These are phyloP conservation scores for Candida golubevii DNA, from an alignment of 805 yeast species.

Conservation along the genomic window DNA sequence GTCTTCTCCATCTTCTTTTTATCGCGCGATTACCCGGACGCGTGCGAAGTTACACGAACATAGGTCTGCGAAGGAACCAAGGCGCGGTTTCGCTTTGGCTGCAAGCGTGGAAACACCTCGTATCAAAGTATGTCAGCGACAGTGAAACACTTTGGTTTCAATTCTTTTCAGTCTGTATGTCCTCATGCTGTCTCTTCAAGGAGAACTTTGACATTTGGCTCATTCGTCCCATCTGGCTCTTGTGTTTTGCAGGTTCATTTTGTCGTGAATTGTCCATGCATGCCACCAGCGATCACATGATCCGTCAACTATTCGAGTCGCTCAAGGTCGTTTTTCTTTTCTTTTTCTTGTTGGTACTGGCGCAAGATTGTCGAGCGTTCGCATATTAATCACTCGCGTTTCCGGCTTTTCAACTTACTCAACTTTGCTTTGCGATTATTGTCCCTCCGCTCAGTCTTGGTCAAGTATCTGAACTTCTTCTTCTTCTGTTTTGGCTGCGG, in stretches of 20 bases:
- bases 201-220: too few species aligned
- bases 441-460: constrained; percentile 70
- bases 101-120: not conserved
- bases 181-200: too few species aligned
- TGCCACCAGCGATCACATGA: too few species aligned
- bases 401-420: constrained; percentile 21
- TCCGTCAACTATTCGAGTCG: too few species aligned
- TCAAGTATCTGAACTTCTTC: constrained; percentile 80
- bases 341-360: too few species aligned
- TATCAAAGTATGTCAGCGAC: too few species aligned
- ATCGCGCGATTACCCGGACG: constrained; percentile 11
- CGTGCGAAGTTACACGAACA: not conserved
- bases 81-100: not conserved
- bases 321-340: too few species aligned
- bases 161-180: too few species aligned
- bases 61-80: not conserved
- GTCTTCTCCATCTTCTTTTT: not conserved
- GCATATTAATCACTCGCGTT: constrained; percentile 10
- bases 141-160: too few species aligned
- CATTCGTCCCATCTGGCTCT: too few species aligned
- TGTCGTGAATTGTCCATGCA: too few species aligned
- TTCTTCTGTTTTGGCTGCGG: constrained; percentile 28
- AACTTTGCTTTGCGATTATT: constrained; percentile 34
- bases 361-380: not conserved
- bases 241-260: too few species aligned